phyloP scores from a whole-genome alignment of 2,329 filamentous ascomycete species.

The Boeremia lycopersici region DNA sequence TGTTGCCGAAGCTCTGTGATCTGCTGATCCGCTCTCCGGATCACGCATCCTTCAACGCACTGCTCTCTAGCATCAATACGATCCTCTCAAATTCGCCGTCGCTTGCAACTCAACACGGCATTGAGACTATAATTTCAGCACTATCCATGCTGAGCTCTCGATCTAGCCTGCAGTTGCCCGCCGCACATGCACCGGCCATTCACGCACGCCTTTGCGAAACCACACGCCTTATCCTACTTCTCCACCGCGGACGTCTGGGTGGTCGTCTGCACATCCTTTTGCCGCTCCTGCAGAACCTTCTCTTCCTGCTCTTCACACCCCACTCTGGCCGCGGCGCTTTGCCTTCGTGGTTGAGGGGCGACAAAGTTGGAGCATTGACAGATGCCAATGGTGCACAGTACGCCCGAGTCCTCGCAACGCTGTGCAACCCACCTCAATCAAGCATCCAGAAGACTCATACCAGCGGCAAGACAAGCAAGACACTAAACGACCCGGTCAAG shows the following conservation, averaged over 20 bases:
- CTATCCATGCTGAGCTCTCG: conserved; percentile 45
- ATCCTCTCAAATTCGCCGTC: conserved; percentile 42
- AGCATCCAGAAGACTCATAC: conserved; percentile 55
- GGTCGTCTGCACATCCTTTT: conserved; percentile 66
- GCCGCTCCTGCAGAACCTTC: conserved; percentile 59
- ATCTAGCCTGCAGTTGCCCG: conserved; percentile 34
- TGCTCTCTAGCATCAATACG: conserved; percentile 58
- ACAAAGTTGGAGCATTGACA: conserved; percentile 33
- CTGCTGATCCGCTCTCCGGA: conserved; percentile 57
- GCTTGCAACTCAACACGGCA: conserved; percentile 51
- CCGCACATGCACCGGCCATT: conserved; percentile 47
- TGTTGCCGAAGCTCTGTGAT: conserved; percentile 35
- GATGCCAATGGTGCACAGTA: conserved; percentile 57
- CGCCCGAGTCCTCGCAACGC: conserved; percentile 62
- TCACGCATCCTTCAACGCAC: conserved; percentile 57
- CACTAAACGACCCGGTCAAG: conserved; percentile 64
- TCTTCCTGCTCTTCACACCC: conserved; percentile 62
- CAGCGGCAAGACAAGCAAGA: conserved; percentile 33
- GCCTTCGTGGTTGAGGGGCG: conserved; percentile 40
- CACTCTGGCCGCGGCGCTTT: conserved; percentile 40
- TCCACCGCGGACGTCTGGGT: conserved; percentile 63
- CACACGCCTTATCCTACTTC: conserved; percentile 58
- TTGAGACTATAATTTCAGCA: conserved; percentile 50
- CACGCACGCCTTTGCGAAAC: conserved; percentile 62
- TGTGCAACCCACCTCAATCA: conserved; percentile 66